Base-by-base conservation (phyloP, 768 basidiomycete genomes). In the Inosperma sp. region DNA sequence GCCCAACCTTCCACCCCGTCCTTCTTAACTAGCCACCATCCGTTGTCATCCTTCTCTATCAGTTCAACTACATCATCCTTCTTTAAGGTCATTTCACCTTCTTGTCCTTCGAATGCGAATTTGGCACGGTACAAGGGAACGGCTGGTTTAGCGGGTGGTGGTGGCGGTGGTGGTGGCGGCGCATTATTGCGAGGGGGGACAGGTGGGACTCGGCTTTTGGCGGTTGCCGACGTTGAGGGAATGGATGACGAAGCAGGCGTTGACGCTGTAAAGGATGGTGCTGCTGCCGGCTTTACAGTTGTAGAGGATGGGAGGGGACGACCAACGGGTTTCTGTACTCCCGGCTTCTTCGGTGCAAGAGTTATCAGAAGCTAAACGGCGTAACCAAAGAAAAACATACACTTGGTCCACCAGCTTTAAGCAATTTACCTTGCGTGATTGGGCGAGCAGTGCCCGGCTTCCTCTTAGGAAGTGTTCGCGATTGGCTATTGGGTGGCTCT, bases 11-110 rank as follows among this genome's bases (percentile, higher is more conserved):
- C 93, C 14, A 72, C 69, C 2, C 79, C 79, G 46, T 76, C 78
- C 68, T 87, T 92, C 76, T 86, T 89, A 50, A 97, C 86, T 26
- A 96, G 76, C 95, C 96, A 98, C 96, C 96, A 99, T 3, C 95
- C 96, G 59, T 95, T 95, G 53, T 93, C 83, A 56, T 93, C 84
- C 62, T 96, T 93, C 72, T 95, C 86, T 26, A 93, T 74, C 16
- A 98, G 73, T 70, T 97, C 94, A 1, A 98, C 89, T 3, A 88
- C 51, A 53, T 97, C 96, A 59, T 93, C 96, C 67, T 97, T 97
- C 57, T 77, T 79, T 45, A 99, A 68, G 5, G 82, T 73, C 77
- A 97, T 85, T 68, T 99, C 96, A 10, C 94, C 94, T 27, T 86
- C 84, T 67, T 97, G 89, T 2, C 93, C 94, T 30, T 84, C 77